Percentiles rank a stretch among this genome's conserved stretches.
Conservation (phyloP, 495 filamentous ascomycete species). For the Parathielavia hyrcaniae region DNA sequence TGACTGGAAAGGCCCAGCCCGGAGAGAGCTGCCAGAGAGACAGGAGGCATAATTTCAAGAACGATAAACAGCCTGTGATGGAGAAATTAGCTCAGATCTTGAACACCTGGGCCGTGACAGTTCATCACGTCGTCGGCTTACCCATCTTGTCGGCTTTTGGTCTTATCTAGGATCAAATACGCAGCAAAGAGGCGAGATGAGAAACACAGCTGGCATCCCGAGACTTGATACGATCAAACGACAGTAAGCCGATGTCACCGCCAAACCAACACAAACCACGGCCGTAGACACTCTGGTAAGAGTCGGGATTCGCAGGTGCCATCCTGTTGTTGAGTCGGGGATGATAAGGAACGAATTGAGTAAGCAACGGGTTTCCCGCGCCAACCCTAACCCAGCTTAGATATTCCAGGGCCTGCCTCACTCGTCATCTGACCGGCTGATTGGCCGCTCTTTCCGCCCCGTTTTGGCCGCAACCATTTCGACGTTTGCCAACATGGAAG, state of each 20-base stretch:
- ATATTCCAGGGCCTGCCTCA: background rate
- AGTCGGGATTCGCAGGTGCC: too few species aligned
- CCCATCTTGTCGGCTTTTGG: background rate
- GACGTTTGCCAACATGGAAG: background rate
- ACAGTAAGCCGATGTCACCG: too few species aligned
- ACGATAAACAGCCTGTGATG: slow-evolving; percentile 5
- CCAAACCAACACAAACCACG: too few species aligned
- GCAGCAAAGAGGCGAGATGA: too few species aligned
- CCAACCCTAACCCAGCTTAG: background rate
- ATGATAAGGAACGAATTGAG: background rate
- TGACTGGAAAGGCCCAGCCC: slow-evolving; percentile 7
- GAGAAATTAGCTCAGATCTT: background rate
- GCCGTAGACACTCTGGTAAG: too few species aligned
- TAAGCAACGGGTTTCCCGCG: too few species aligned
- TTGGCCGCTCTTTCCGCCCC: background rate
- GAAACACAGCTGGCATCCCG: too few species aligned
- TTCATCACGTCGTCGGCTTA: background rate
- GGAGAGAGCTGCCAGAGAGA: slow-evolving; percentile 10
- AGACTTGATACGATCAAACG: too few species aligned
- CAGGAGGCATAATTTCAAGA: slow-evolving; percentile 15
- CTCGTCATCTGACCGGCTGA: slow-evolving; percentile 3
- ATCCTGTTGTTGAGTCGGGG: background rate
- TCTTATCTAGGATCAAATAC: background rate
- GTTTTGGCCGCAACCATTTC: background rate
- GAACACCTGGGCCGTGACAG: too few species aligned